These are phyloP conservation scores for Boletales sp. DNA, from an alignment of 768 basidiomycete species.

Conservation along the genomic window DNA sequence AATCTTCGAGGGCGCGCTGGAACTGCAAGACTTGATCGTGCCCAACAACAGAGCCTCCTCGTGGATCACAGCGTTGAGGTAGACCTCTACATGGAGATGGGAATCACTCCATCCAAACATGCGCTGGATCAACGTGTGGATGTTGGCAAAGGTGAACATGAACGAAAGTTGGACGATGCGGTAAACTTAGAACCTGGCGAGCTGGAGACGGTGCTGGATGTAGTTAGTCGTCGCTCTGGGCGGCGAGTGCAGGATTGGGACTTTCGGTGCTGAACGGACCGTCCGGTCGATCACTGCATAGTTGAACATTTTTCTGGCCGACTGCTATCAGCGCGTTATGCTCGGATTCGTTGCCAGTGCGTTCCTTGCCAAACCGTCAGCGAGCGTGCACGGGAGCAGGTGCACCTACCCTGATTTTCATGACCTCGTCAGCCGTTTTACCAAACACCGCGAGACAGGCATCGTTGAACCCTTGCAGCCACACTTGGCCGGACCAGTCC, in stretches of 20 bases:
- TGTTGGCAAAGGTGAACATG: slow-evolving; percentile 30
- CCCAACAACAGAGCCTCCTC: slow-evolving; percentile 3
- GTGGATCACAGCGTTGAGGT: slow-evolving; percentile 16
- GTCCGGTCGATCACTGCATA: background rate
- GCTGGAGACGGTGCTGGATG: slow-evolving; percentile 30
- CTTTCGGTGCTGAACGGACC: background rate
- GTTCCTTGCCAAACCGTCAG: slow-evolving; percentile 41
- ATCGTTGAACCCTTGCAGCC: slow-evolving; percentile 96
- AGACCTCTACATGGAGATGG: slow-evolving; percentile 19
- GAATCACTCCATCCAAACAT: slow-evolving; percentile 30
- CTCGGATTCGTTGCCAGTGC: slow-evolving; percentile 54
- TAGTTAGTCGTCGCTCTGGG: slow-evolving; percentile 16
- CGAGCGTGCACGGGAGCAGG: background rate
- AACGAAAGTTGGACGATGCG: slow-evolving; percentile 22
- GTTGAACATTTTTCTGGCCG: slow-evolving; percentile 68
- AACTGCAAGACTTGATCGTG: slow-evolving; percentile 24
- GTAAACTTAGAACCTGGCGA: slow-evolving; percentile 25
- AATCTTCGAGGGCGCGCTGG: slow-evolving; percentile 16
- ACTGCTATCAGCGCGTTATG: slow-evolving; percentile 53
- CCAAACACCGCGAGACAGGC: slow-evolving; percentile 74
- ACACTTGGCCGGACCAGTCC: slow-evolving; percentile 84
- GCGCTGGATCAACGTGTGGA: slow-evolving; percentile 27
- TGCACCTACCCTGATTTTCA: slow-evolving; percentile 56
- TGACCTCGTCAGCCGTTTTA: slow-evolving; percentile 73
- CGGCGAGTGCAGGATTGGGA: slow-evolving; percentile 1